Evolutionary conservation across 495 filamentous ascomycete species (phyloP), one percentile per base, ranked within the genome.

Genomic region (Penicillium verhagenii): DNA sequence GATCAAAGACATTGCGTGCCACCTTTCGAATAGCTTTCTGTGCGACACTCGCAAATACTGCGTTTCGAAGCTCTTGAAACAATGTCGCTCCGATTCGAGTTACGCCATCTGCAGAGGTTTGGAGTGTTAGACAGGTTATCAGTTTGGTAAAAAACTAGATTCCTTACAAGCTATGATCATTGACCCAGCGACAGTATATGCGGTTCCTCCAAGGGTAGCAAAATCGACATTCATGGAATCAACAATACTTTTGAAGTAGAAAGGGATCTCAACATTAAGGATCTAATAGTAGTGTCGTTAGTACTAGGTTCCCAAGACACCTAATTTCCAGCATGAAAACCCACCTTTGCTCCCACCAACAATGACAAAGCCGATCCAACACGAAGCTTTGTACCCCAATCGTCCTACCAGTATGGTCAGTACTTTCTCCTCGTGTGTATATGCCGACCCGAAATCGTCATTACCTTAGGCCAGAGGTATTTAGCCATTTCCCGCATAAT

Each of bases 141-240:
- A 60, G 43, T 20, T 47, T 16, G 14, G 3, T 24, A 35, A 9
- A 19, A 35, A 9, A 19, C 25, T 9, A 47, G 16, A 40, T 25
- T 31, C 24, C 82, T 67, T 79, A 87, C 84, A 90, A 47, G 91
- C 94, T 45, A 97, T 69, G 50, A 98, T 93, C 84, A 96, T 90
- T 31, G 90, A 84, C 0, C 94, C 94, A 11, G 92, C 94, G 2
- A 92, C 86, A 4, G 91, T 92, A 60, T 85, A 87, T 18, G 90
- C 95, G 0, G 91, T 96, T 0, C 91, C 92, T 10, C 89, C 92
- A 2, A 91, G 65, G 6, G 85, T 77, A 3, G 84, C 82, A 71
- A 97, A 89, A 66, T 97, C 94, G 57, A 98, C 80, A 66, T 98
- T 98, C 90, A 98, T 95, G 19, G 86, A 86, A 68, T 98, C 94